Base-by-base conservation (phyloP, 495 filamentous ascomycete species). In the Wilcoxina mikolae region DNA sequence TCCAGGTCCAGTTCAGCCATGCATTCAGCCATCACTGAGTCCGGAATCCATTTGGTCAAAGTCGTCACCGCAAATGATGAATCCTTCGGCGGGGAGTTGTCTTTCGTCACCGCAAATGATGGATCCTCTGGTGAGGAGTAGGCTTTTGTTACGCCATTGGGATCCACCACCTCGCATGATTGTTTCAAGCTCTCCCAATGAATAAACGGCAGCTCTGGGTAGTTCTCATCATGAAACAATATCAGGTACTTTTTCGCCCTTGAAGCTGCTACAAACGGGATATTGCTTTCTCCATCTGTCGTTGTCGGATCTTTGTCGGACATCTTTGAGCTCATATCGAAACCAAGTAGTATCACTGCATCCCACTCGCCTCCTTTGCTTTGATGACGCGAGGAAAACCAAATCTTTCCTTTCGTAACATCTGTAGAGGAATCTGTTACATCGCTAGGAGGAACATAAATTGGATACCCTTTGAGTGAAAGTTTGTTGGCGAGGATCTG, bases 361-460 rank as follows among this genome's bases (percentile, higher is more conserved):
- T 56, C 31, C n/a, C 56, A 42, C 27, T 58, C 56, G 23, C 56
- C 49, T 12, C 56, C 56, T n/a, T 58, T 58, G 4, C 28, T 26
- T 35, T 58, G 53, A 44, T 58, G 56, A 26, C 39, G 56, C 9
- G 41, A 56, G n/a, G 17, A 55, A 27, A 49, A 2, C 1, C 17
- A 10, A 3, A 58, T 42, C 23, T 58, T 58, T 12, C 53, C 53
- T 26, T 27, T 33, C 9, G 51, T 24, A 24, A 38, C n/a, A 15
- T n/a, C 22, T 10, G 10, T 20, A 11, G 20, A 11, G 20, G 29
- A 15, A 9, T 27, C 31, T 15, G 11, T 41, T n/a, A 26, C 33
- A 5, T 53, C 54, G 15, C 10, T 12, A 31, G 10, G 17, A 5
- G 49, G 12, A 17, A 52, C 54, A 0, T 43, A 47, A 38, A 56